Evolutionary conservation across 2,329 filamentous ascomycete species (phyloP), one percentile per base, ranked within the genome.

Genomic region (Alternaria dauci): DNA sequence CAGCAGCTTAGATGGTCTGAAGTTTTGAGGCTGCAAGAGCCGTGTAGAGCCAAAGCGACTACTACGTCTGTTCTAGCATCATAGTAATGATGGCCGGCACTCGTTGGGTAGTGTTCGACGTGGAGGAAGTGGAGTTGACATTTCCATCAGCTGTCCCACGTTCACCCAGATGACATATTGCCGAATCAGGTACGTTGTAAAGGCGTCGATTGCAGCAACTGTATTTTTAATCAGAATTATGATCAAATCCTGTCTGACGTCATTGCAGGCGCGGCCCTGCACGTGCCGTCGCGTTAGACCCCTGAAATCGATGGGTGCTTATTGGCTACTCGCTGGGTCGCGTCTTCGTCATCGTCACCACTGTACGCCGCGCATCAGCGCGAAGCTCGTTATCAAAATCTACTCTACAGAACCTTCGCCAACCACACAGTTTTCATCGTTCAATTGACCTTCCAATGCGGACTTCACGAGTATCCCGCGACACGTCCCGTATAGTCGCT

Each of bases 381-480:
- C 12, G 20, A 26, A n/a, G 30, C 46, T 12, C 20, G 4, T 4
- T 12, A 18, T 30, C n/a, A 48, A 4, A 48, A 8, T 1, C 4
- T 36, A 23, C 36, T 30, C 20, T 12, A 50, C n/a, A 8, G 30
- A 34, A 23, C 32, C 3, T 14, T 50, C 20, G 20, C 3, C 14
- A 16, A 5, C 26, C 20, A 6, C 14, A 26, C 14, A 23, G 12
- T 50, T 36, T 38, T 18, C 18, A 11, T 25, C 32, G 23, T 18
- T 6, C 20, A 26, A 38, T 38, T 38, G 14, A 25, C 11, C 8
- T 32, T 46, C 5, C 53, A 42, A 79, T 79, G 77, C 75, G 76
- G 12, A 76, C 76, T 52, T 79, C 77, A 25, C 75, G 76, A 53
- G 69, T 79, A 46, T 75, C 77, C 58, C 76, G 73, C 55, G 76